Percentiles rank a stretch among this genome's conserved stretches.
These are phyloP conservation scores for Fusarium lyarnte DNA, from an alignment of 2,329 filamentous ascomycete species.

Conservation along the genomic window DNA sequence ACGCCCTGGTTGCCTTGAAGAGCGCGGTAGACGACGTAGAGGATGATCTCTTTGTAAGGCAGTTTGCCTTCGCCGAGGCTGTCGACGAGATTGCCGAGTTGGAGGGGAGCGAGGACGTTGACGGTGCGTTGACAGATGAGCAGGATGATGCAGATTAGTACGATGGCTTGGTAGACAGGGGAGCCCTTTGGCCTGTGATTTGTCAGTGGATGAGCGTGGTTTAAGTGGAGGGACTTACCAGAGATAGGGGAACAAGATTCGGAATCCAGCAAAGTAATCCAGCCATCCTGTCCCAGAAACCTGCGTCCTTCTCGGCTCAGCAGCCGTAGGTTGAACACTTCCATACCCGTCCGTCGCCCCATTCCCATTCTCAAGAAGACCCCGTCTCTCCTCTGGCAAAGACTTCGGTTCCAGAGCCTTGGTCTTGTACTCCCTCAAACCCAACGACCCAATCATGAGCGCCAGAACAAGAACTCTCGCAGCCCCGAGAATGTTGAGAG, in stretches of 20 bases:
- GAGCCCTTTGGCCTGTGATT: constrained; percentile 54
- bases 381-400: constrained; percentile 49
- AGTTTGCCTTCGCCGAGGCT: constrained; percentile 52
- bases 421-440: constrained; percentile 46
- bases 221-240: constrained; percentile 44
- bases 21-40: constrained; percentile 56
- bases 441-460: constrained; percentile 48
- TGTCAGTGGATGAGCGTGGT: constrained; percentile 4
- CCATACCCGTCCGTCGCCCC: constrained; percentile 45
- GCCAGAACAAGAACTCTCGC: constrained; percentile 47
- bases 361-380: constrained; percentile 53
- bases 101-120: constrained; percentile 55
- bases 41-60: constrained; percentile 53
- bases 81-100: constrained; percentile 54
- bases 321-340: constrained; percentile 16
- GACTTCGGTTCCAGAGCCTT: constrained; percentile 42
- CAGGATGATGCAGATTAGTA: constrained; percentile 53
- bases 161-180: constrained; percentile 51
- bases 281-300: constrained; percentile 53
- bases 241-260: constrained; percentile 56
- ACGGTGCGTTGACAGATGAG: constrained; percentile 55
- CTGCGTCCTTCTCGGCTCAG: constrained; percentile 42
- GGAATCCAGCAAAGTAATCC: constrained; percentile 57
- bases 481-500: constrained; percentile 45
- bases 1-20: constrained; percentile 58